A percentile compares a stretch with the other conserved stretches of the same genome.
Evolutionary conservation across 768 basidiomycete genomes (phyloP).

Genomic region (Leccinum arenicola): DNA sequence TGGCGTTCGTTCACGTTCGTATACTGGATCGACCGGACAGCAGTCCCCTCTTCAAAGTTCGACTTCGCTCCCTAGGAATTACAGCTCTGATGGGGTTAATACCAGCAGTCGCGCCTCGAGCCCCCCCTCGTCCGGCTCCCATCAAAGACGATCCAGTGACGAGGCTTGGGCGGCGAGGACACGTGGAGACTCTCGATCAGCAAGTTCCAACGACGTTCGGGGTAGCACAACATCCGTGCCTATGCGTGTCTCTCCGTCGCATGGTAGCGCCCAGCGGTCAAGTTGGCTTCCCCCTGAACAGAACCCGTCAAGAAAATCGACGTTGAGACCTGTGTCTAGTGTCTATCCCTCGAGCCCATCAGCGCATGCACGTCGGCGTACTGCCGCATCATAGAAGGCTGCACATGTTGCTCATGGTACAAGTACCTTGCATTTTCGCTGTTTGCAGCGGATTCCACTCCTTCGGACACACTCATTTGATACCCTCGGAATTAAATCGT

Average conservation of each 20-base stretch:
- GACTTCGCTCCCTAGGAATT: conserved; percentile 19
- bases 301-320: conserved; percentile 8
- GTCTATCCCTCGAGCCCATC: conserved; percentile 12
- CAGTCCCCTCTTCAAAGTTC: conserved; percentile 25
- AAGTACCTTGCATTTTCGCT: conserved; percentile 10
- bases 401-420: not conserved
- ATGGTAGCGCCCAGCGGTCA: conserved; percentile 20
- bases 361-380: conserved; percentile 17
- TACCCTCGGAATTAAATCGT: conserved; percentile 23
- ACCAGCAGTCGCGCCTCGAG: conserved; percentile 19
- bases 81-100: conserved; percentile 25
- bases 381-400: conserved; percentile 20
- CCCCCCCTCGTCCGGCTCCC: conserved; percentile 18
- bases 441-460: conserved; percentile 16
- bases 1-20: conserved; percentile 39
- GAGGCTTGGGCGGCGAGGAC: conserved; percentile 22
- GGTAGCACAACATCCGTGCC: conserved; percentile 10
- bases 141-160: conserved; percentile 32
- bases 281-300: conserved; percentile 25
- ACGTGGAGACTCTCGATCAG: conserved; percentile 9
- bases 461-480: conserved; percentile 24
- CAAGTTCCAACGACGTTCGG: conserved; percentile 18
- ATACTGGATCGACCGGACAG: conserved; percentile 30
- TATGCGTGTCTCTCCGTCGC: conserved; percentile 8
- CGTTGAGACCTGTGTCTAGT: conserved; percentile 18